Evolutionary conservation across 257 asterid genomes (phyloP), one percentile per base, ranked within the genome.

Genomic region (Pogostemon cablin): DNA sequence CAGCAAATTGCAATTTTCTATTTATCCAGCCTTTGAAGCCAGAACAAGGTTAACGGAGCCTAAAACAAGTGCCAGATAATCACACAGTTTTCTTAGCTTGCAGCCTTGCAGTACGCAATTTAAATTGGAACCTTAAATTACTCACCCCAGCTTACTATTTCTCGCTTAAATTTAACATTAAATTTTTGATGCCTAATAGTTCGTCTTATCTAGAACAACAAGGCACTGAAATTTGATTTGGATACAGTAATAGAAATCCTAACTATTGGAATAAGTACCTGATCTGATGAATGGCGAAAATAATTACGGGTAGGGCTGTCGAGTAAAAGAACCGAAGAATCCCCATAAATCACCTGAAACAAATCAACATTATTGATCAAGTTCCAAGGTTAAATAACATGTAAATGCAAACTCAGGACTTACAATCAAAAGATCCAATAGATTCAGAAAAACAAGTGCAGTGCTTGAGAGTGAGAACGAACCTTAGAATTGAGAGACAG

Each of bases 291-390:
- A 32, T 50, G 67, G 58, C 88, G 98, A 81, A 91, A 80, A 71
- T 87, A 87, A 60, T 71, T 72, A 62, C 80, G 87, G 65, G 84
- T 73, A 52, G 89, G 83, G 65, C 88, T 81, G 9, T 91, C 98
- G 38, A 91, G 74, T 63, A 89, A 91, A 54, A 66, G 74, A 41
- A 87, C 95, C 37, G 96, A 80, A 2, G 91, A 75, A 42, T 87
- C 84, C 63, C 86, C 95, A 79, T 64, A 79, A 35, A 74, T 73
- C 69, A 74, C 84, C 90, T 85, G 88, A 76, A 70, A 72, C 70
- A 71, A 65, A 77, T 77, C 77, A 62, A 55, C 44, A 54, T 12
- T 40, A 15, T 25, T 52, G 34, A 55, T 47, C 76, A 62, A 67
- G 71, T 71, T 57, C 49, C 25, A 44, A 60, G 42, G 58, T 57